Evolutionary conservation across 129 eudicot species (phyloP), one percentile per base, ranked within the genome.

Genomic region (Dittrichia graveolens): DNA sequence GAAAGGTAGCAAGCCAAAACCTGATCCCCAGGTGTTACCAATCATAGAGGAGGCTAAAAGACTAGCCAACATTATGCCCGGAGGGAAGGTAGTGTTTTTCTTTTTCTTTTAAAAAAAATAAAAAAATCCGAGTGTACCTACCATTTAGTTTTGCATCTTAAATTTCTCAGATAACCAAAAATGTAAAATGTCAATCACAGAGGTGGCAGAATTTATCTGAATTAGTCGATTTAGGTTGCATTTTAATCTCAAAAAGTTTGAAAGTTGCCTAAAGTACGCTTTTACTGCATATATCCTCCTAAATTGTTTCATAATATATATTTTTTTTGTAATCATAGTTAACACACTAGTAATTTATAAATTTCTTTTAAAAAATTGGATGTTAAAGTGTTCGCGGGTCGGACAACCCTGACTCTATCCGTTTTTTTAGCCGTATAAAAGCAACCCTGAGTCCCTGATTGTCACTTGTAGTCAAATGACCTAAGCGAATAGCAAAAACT

Each of bases 1-100:
- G 73, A 94, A 94, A 74, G 98, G 98, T 80, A 85, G 91, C 86
- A 87, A 94, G 80, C 98, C 98, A 65, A 90, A 81, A 83, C 96
- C 98, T 18, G 96, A 94, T 67, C 86, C 83, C 57, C 81, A 93
- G 8, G 93, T 94, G 49, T 77, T 90, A 8, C 89, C 91, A 18
- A 82, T 94, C 47, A 69, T 94, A 67, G 93, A 94, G 76, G 96
- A 88, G 73, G 81, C 89, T 50, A 84, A 85, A 75, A 88, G 84
- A 82, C 80, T 45, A 61, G 79, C 83, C 65, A 90, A 86, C 76
- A 58, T 86, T 3, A 90, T 88, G 89, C 97, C 93, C 0, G 81
- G 81, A 54, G 98, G 97, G 56, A 94, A 94, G 98, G 98, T 90
- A 86, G 16, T 48, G 4, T 12, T 15, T 55, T 40, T 16, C 42